Base-by-base conservation (phyloP, 2,329 filamentous ascomycete genomes). In the Claviceps purpurea region DNA sequence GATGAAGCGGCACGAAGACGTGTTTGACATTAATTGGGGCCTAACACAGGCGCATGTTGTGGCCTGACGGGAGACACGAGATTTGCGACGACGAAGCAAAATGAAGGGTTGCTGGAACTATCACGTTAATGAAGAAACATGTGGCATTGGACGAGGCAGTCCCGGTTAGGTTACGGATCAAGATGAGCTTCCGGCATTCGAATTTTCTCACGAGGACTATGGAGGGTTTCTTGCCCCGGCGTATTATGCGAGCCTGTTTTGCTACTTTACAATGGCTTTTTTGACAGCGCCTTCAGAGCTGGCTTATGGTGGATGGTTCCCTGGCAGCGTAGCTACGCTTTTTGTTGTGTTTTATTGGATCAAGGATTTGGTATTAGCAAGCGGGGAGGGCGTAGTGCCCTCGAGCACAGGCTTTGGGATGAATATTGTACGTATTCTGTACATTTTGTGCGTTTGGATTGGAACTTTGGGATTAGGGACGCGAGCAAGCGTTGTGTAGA, bases 81-180 rank as follows among this genome's bases (percentile, higher is more conserved):
- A 47, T 45, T 13, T 30, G 42, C 44, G 49, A 50, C 34, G 49
- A 40, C 22, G 46, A 20, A 37, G 44, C 45, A 18, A 50, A 47
- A 50, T 26, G 22, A n/a, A 59, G 62, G 53, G 64, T 61, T 16
- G 22, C n/a, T 34, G 39, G 53, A 55, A 51, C 57, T 58, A 57
- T 60, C 55, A 64, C 54, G 61, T 62, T 58, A 57, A 61, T 60
- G 50, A 54, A 11, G 30, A 34, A 34, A 55, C 54, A 58, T 58
- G 60, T 42, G 45, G 34, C 43, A 49, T 39, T n/a, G 40, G 26
- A 47, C 26, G 37, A 38, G 40, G 10, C 22, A 47, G 40, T 47
- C 24, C 38, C 18, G 34, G 16, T 22, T 42, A 10, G 18, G 34
- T 7, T 39, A 6, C 11, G 34, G 34, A 43, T 47, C 24, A 13